Evolutionary conservation across 2,329 filamentous ascomycete species (phyloP), one percentile per base, ranked within the genome.

Genomic region (Pseudocercospora musae): DNA sequence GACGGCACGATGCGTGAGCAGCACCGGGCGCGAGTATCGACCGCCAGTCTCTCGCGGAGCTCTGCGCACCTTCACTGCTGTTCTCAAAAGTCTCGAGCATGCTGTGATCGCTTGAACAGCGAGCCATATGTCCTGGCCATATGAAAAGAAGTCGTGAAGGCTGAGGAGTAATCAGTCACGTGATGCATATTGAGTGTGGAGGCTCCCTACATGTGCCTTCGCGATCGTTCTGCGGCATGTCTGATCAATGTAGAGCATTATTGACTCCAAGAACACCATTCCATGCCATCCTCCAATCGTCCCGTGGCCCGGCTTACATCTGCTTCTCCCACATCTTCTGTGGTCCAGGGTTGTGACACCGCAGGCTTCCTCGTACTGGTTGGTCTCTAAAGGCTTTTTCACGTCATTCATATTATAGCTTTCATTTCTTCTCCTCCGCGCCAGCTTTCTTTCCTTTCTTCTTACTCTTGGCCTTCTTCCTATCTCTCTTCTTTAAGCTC

Each of bases 401-500:
- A 33, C 54, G 6, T 9, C 21, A 4, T 13, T 15, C 31, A 7
- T 21, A 15, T 25, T n/a, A 4, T 15, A 37, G 21, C 18, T 11
- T 48, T 62, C 62, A 65, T 57, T 71, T 70, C 62, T 63, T 64
- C 57, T 67, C 66, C 50, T 65, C 62, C 9, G 31, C 59, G 48
- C 27, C 60, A 42, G 64, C 62, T 70, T 80, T 83, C 76, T 83
- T 87, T 80, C 89, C 91, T 66, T 89, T 91, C 70, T 89, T 87
- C 75, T 90, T 91, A 80, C 85, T 86, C 79, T 89, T 90, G 69
- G 88, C 87, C 83, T 91, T 94, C 77, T 89, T 96, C 73, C 92
- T 85, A 78, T 98, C 94, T 69, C 95, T 85, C 74, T 96, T 96
- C 85, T 96, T 98, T 78, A 99, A 75, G 7, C 89, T 88, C 54